Percentiles rank a stretch among this genome's conserved stretches.
phyloP scores from a whole-genome alignment of 2,329 filamentous ascomycete genomes.

The Colletotrichum sp. region DNA sequence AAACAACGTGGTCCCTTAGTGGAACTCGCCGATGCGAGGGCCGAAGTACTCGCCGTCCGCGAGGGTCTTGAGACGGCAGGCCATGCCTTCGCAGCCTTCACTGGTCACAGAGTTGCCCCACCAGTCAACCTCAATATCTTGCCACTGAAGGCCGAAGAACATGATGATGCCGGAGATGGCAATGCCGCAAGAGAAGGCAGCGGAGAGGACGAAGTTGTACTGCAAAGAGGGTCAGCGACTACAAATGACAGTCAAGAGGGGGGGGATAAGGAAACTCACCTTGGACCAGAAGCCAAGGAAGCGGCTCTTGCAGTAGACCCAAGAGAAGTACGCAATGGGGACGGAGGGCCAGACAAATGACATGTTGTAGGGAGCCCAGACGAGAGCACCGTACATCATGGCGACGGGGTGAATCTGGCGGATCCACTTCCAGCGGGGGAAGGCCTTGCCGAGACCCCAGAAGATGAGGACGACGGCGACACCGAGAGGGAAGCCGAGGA shows the following conservation, averaged over 20 bases:
- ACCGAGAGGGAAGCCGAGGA: slow-evolving; percentile 45
- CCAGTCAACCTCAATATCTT: slow-evolving; percentile 41
- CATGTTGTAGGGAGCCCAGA: slow-evolving; percentile 52
- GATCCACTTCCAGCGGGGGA: slow-evolving; percentile 32
- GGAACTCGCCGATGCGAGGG: slow-evolving; percentile 24
- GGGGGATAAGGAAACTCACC: slow-evolving; percentile 31
- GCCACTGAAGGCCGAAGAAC: slow-evolving; percentile 51
- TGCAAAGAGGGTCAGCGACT: slow-evolving; percentile 25
- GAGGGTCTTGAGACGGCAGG: slow-evolving; percentile 26
- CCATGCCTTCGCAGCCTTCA: slow-evolving; percentile 29
- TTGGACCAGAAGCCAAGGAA: slow-evolving; percentile 55
- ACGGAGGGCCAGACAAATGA: slow-evolving; percentile 52
- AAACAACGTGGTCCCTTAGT: background rate
- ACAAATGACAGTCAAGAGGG: rapidly evolving
- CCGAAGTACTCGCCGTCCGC: slow-evolving; percentile 34
- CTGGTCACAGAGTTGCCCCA: slow-evolving; percentile 44
- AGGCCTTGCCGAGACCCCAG: slow-evolving; percentile 38
- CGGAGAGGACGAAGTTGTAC: slow-evolving; percentile 52
- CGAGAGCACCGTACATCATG: slow-evolving; percentile 41
- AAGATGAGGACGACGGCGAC: slow-evolving; percentile 36
- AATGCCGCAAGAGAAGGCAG: slow-evolving; percentile 47
- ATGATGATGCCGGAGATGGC: slow-evolving; percentile 51
- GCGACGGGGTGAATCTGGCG: slow-evolving; percentile 48
- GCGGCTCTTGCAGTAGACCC: slow-evolving; percentile 49
- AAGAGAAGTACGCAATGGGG: slow-evolving; percentile 50